Evolutionary conservation across 768 basidiomycete species (phyloP).

Genomic region (Terana coerulea): DNA sequence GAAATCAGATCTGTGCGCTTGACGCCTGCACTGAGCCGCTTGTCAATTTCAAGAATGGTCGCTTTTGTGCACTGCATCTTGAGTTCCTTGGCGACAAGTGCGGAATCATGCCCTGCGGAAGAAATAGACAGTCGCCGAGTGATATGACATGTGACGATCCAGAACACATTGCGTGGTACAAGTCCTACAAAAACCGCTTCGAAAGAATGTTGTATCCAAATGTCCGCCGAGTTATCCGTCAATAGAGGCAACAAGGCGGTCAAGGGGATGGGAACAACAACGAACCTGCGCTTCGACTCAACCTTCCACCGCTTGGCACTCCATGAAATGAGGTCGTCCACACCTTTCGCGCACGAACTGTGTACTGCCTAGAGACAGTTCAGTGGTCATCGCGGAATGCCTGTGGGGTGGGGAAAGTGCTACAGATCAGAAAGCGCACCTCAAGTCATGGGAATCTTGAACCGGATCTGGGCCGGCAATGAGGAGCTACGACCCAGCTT

Average conservation of each 20-base stretch:
- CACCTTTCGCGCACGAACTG: constrained; percentile 7
- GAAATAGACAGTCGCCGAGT: not conserved
- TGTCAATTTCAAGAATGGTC: constrained; percentile 4
- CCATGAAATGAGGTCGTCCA: not conserved
- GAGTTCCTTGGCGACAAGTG: not conserved
- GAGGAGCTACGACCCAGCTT: constrained; percentile 4
- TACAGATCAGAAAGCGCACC: constrained; percentile 5
- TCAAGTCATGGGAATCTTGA: constrained; percentile 4
- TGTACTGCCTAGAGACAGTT: constrained; percentile 7
- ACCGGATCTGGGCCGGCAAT: not conserved
- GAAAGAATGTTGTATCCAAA: not conserved
- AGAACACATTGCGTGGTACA: not conserved
- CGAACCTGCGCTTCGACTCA: not conserved
- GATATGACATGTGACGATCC: not conserved
- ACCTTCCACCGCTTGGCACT: not conserved
- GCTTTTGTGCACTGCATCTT: constrained; percentile 4
- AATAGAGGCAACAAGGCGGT: not conserved
- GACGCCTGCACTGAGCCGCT: not conserved
- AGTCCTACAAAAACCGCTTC: not conserved
- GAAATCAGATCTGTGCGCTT: constrained; percentile 1
- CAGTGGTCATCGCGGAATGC: constrained; percentile 12
- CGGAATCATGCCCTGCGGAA: constrained; percentile 3
- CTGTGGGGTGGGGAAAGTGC: constrained; percentile 10
- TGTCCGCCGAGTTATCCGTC: constrained; percentile 5
- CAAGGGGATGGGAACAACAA: not conserved